Evolutionary conservation across 768 basidiomycete species (phyloP), one percentile per base, ranked within the genome.

Genomic region (Coprinellus aureogranulatus): DNA sequence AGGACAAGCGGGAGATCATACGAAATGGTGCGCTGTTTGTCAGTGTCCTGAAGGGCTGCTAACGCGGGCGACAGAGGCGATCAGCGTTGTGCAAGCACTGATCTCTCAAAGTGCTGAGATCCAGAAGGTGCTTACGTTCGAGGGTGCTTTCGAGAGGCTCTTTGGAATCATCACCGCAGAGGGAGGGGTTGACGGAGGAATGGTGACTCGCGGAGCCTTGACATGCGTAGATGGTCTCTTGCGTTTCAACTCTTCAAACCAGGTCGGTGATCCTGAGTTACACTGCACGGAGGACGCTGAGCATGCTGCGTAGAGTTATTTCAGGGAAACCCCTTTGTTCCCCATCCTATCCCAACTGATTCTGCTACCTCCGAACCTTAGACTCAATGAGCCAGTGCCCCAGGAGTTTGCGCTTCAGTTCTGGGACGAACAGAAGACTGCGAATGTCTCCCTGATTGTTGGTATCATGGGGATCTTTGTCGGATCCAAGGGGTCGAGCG

Each of bases 111-210:
- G 90, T 64, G 84, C 90, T 30, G 93, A 98, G 69, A 91, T 99
- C 34, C 96, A 98, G 67, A 98, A 98, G 72, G 86, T 98, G 28
- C 84, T 98, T 45, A 94, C 95, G 0, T 99, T 99, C 64, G 94
- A 94, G 64, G 94, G 97, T 20, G 92, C 91, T 1, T 98, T 99
- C 65, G 97, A 99, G 76, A 92, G 89, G 68, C 81, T 99, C 28
- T 94, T 98, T 74, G 87, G 87, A 55, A 94, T 91, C 48, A 83
- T 98, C 59, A 81, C 83, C 9, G 81, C 84, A 60, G 96, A 98
- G 70, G 92, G 94, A 22, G 97, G 97, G 0, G 79, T 94, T 23
- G 95, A 98, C 63, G 94, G 95, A 16, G 94, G 94, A 10, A 80
- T 89, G 54, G 88, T 91, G 42, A 85, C 91, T 0, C 87, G 90